Percentiles rank a stretch among this genome's conserved stretches.
Conservation (phyloP, 768 basidiomycete genomes). For the Leccinum subgranulosum region DNA sequence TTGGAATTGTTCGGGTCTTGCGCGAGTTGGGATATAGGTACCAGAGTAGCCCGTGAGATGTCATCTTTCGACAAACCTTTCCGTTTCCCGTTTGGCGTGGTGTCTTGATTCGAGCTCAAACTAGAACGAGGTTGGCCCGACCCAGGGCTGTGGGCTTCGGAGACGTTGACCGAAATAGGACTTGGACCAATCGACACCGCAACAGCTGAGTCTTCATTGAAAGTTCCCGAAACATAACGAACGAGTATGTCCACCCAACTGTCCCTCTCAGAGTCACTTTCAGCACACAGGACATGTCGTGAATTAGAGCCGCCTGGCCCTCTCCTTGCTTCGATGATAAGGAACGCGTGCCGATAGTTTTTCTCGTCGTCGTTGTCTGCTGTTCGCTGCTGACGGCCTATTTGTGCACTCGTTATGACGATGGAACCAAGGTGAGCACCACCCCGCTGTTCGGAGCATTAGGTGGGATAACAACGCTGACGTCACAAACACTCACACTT, state of each 20-base stretch:
- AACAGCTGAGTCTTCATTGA: conserved; percentile 64
- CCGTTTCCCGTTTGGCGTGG: conserved; percentile 28
- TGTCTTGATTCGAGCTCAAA: conserved; percentile 42
- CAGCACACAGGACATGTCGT: conserved; percentile 93
- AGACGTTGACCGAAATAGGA: conserved; percentile 23
- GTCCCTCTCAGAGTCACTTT: conserved; percentile 92
- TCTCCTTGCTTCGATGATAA: conserved; percentile 88
- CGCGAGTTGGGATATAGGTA: conserved; percentile 56
- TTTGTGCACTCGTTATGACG: conserved; percentile 86
- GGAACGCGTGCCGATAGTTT: conserved; percentile 95
- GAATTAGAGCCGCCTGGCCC: conserved; percentile 65
- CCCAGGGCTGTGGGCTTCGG: conserved; percentile 24
- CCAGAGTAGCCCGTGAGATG: conserved; percentile 48
- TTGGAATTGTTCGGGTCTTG: conserved; percentile 57
- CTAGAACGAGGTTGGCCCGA: conserved; percentile 56
- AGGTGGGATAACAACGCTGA: conserved; percentile 9
- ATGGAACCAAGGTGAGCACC: conserved; percentile 92
- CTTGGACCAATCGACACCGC: conserved; percentile 37
- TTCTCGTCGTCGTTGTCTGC: conserved; percentile 74
- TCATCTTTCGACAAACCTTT: conserved; percentile 59
- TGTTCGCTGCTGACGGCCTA: conserved; percentile 86
- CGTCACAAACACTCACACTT: conserved; percentile 59
- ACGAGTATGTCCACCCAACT: conserved; percentile 94
- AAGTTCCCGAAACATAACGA: conserved; percentile 78
- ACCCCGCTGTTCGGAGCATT: conserved; percentile 58